phyloP scores from a whole-genome alignment of 257 asterid genomes.

The Gentiana macrophylla region DNA sequence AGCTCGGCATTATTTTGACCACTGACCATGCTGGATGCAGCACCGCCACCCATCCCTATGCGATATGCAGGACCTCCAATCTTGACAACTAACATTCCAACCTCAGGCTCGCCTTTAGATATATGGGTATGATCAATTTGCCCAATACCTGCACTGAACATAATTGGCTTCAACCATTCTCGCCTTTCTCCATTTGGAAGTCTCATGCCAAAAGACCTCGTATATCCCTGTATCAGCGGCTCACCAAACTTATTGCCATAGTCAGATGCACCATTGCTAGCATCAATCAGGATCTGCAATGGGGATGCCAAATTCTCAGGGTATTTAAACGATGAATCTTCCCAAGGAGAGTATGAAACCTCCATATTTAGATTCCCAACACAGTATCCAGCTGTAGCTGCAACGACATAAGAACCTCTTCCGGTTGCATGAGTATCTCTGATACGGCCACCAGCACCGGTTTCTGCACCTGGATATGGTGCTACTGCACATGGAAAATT shows the following conservation, averaged over 20 bases:
- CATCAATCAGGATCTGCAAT: constrained; percentile 69
- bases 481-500: constrained; percentile 98
- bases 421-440: constrained; percentile 98
- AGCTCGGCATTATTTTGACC: constrained; percentile 93
- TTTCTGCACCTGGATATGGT: constrained; percentile 97
- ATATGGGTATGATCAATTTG: constrained; percentile 80
- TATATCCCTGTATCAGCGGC: constrained; percentile 92
- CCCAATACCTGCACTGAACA: constrained; percentile 95
- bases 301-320: constrained; percentile 83
- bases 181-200: constrained; percentile 81
- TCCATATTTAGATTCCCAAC: constrained; percentile 86
- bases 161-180: constrained; percentile 94
- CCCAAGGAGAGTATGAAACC: constrained; percentile 92
- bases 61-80: constrained; percentile 98
- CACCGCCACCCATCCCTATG: constrained; percentile 98
- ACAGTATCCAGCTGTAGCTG: constrained; percentile 90
- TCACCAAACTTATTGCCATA: constrained; percentile 94
- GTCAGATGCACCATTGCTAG: constrained; percentile 97
- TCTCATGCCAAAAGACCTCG: constrained; percentile 87
- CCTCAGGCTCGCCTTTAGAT: constrained; percentile 74
- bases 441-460: constrained; percentile 95
- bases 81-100: constrained; percentile 94
- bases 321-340: constrained; percentile 65
- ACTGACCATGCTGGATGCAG: constrained; percentile 99
- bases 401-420: constrained; percentile 81